Evolutionary conservation across 1,139 yeast genomes (phyloP).

Genomic region (Blastobotrys serpentis): DNA sequence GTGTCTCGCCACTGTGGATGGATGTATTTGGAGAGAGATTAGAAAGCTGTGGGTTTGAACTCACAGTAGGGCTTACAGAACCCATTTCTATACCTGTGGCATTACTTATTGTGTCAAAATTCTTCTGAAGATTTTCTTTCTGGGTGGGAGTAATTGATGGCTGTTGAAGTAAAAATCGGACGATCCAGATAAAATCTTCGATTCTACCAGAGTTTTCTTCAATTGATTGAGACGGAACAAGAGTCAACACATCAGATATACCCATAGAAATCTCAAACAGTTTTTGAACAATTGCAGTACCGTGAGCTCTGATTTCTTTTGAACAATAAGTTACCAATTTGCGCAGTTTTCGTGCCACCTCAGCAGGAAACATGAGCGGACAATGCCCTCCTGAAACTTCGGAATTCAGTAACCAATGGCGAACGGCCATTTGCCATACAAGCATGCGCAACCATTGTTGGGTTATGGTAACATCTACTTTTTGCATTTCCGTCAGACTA

Average conservation of each 20-base stretch:
- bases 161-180: slow-evolving; percentile 20
- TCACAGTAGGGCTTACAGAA: too few species aligned
- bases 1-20: too few species aligned
- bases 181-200: slow-evolving; percentile 21
- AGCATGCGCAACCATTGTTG: slow-evolving; percentile 24
- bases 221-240: slow-evolving; percentile 15
- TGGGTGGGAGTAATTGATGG: slow-evolving; percentile 16
- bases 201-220: slow-evolving; percentile 15
- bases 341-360: slow-evolving; percentile 20
- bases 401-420: slow-evolving; percentile 15
- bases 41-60: too few species aligned
- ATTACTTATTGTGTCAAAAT: slow-evolving; percentile 12
- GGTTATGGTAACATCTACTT: slow-evolving; percentile 21
- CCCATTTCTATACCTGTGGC: too few species aligned
- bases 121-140: slow-evolving; percentile 17
- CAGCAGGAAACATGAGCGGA: slow-evolving; percentile 21
- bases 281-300: slow-evolving; percentile 19
- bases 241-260: slow-evolving; percentile 22
- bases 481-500: slow-evolving; percentile 21
- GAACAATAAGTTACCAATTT: slow-evolving; percentile 16
- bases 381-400: slow-evolving; percentile 14
- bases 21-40: too few species aligned
- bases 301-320: slow-evolving; percentile 19
- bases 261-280: slow-evolving; percentile 20
- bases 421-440: slow-evolving; percentile 25